Conservation (phyloP, 1,284 basidiomycete genomes). For the Ganoderma boninense region DNA sequence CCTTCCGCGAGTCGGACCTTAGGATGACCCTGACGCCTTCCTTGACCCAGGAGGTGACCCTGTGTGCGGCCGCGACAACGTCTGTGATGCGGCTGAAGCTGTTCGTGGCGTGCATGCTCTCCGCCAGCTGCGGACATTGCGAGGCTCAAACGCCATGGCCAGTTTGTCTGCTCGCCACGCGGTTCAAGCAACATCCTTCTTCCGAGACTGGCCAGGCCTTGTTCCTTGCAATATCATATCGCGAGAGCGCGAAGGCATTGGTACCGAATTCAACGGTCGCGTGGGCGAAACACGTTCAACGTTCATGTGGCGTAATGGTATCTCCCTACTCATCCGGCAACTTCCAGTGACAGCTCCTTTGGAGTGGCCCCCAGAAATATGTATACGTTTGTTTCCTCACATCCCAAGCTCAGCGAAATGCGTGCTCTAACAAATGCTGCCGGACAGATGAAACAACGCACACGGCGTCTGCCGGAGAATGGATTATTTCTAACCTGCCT, state of each 20-base stretch:
- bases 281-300: not conserved
- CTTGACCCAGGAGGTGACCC: not conserved
- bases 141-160: not conserved
- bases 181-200: not conserved
- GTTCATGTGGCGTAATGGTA: not conserved
- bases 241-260: too few relatives aligned
- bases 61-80: not conserved
- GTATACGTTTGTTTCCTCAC: not conserved
- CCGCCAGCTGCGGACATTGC: slow-evolving; percentile 3
- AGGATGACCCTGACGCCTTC: not conserved
- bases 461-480: not conserved
- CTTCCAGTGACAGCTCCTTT: not conserved
- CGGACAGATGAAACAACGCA: not conserved
- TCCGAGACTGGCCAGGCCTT: not conserved
- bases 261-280: not conserved
- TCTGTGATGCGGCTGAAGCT: not conserved
- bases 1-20: not conserved
- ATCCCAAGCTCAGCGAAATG: not conserved
- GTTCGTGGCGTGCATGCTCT: not conserved
- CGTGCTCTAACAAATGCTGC: not conserved
- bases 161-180: not conserved
- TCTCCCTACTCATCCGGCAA: not conserved
- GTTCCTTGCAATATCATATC: slow-evolving; percentile 3
- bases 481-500: not conserved
- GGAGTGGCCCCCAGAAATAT: not conserved